Base-by-base conservation (phyloP, 495 filamentous ascomycete species). In the Aspergillus taichungensis region DNA sequence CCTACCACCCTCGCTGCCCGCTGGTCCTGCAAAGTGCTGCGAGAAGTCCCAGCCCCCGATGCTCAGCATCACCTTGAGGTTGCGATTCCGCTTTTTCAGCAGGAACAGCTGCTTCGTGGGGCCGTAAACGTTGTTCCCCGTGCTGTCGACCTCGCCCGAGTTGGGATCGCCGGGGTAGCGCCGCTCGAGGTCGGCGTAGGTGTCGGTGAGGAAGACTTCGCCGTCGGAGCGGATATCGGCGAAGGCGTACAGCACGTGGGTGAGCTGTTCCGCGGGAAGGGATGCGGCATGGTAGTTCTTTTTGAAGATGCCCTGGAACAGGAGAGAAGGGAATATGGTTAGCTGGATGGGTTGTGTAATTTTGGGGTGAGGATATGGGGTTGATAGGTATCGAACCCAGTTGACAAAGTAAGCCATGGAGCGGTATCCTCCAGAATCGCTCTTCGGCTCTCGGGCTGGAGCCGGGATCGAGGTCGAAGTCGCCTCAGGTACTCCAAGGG, bases 161-260 rank as follows among this genome's bases (percentile, higher is more conserved):
- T 1, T 24, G 34, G 83, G 85, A 65, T 95, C 88, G 30, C 71
- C 72, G n/a, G 84, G 67, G 52, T 85, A 89, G 61, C 86, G 87
- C 60, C 88, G 92, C 50, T 94, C 66, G 4, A 69, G 61, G 50
- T 88, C 84, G 46, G 80, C 76, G 63, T 87, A 92, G 3, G 83
- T 84, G 49, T 94, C 88, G 34, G 80, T 84, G n/a, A 94, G 76
- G 11, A 75, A 82, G 43, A 89, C 84, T 51, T 83, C 76, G 11
- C 86, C 86, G 33, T 79, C 70, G 1, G 77, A 57, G 8, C 62
- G 72, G 39, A 88, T 70, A 52, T 88, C 83, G 42, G 82, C 83
- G 60, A 92, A 92, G 13, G 86, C 75, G 55, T 92, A 95, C 28
- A 94, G 74, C n/a, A 94, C 68, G 59, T 95, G 88, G 0, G 88